Base-by-base conservation (phyloP, 441 rosid genomes). In the Dalechampia spathulata region DNA sequence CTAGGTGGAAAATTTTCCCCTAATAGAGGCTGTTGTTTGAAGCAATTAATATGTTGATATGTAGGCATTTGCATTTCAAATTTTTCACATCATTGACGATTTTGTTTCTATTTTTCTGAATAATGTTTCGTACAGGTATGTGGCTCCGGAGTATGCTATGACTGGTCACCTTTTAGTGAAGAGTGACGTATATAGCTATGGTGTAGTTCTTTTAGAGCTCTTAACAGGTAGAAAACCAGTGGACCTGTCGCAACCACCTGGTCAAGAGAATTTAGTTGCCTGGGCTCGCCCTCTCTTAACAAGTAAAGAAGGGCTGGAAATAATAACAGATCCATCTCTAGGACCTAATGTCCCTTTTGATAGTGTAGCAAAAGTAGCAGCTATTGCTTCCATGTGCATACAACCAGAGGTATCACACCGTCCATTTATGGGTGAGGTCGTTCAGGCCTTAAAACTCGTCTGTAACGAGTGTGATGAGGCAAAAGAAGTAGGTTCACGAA, bases 401-500 rank as follows among this genome's bases (percentile, higher is more conserved):
- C 96, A 93, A 60, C 92, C 82, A 0, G 99, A 89, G 77, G 97
- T 87, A 53, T 85, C 91, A 0, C 86, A 89, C 77, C 94, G 97
- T 22, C 99, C 99, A 41, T 93, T 89, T 67, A 93, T 93, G 97
- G 97, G 97, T 6, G 99, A 93, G 75, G 96, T 92, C 16, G 97
- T 89, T 56, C 97, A 93, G 70, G 97, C 97, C 58, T 71, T 93
- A 63, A 93, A 93, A 71, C 75, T 92, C 15, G 92, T 92, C 2
- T 75, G 85, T 56, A 83, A 85, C n/a, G 97, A 92, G 71, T 88
- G 92, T 14, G 82, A 86, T 23, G 94, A 85, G 72, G 87, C 88
- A 6, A 83, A 74, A 57, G 93, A 84, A 58, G 71, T 71, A 3
- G 77, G 78, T 32, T 86, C 95, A 22, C 60, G 74, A 57, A 74